phyloP scores from a whole-genome alignment of 495 filamentous ascomycete species.

The Trichoderma reesei region DNA sequence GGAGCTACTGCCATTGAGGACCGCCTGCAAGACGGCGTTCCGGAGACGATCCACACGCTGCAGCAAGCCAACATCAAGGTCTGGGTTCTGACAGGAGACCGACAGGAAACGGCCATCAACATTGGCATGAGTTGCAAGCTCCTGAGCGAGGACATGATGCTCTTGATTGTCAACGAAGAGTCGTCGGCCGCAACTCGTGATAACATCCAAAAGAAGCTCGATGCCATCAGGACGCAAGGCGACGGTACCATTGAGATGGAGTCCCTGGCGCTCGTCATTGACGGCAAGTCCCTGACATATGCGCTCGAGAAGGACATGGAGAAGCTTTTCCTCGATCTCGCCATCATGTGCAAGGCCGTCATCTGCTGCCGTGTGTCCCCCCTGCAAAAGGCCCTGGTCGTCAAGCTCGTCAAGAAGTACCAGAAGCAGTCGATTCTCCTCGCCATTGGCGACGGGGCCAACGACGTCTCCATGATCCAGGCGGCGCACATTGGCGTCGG shows the following conservation, averaged over 20 bases:
- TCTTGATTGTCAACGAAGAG: slow-evolving; percentile 94
- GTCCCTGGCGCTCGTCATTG: slow-evolving; percentile 87
- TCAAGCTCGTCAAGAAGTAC: slow-evolving; percentile 97
- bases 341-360: slow-evolving; percentile 93
- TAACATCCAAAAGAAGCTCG: slow-evolving; percentile 84
- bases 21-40: slow-evolving; percentile 91
- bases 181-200: slow-evolving; percentile 61
- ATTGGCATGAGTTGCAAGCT: slow-evolving; percentile 99
- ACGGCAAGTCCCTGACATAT: slow-evolving; percentile 89
- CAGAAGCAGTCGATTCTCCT: slow-evolving; percentile 77
- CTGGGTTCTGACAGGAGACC: slow-evolving; percentile 96
- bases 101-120: slow-evolving; percentile 98
- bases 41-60: slow-evolving; percentile 95
- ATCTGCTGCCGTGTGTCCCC: slow-evolving; percentile 98
- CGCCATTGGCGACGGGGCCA: slow-evolving; percentile 95
- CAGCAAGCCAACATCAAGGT: slow-evolving; percentile 97
- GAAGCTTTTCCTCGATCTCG: slow-evolving; percentile 85
- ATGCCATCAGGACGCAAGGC: slow-evolving; percentile 71
- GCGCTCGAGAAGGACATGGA: slow-evolving; percentile 92
- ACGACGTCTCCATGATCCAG: slow-evolving; percentile 99
- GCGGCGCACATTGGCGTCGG: slow-evolving; percentile 97
- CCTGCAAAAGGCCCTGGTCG: slow-evolving; percentile 95
- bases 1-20: slow-evolving; percentile 98
- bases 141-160: slow-evolving; percentile 96
- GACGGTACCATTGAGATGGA: slow-evolving; percentile 69